A percentile compares a stretch with the other conserved stretches of the same genome.
phyloP scores from a whole-genome alignment of 1,139 yeast genomes.

The Nakaseomyces sp. region DNA sequence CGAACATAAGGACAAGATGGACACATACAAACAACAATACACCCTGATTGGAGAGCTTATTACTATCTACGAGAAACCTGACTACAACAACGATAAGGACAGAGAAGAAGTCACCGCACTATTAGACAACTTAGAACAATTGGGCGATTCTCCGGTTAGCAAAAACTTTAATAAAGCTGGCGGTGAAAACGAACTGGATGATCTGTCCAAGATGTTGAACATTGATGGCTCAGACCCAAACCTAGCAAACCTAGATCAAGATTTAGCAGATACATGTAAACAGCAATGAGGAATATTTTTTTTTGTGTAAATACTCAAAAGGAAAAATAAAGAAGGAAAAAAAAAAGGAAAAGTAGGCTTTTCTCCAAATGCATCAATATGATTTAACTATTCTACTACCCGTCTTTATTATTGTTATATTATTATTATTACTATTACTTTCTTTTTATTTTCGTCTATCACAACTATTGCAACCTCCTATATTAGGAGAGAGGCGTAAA shows the following conservation, averaged over 20 bases:
- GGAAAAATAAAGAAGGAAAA: too few species aligned
- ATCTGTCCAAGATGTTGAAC: constrained; percentile 21
- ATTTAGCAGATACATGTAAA: constrained; percentile 35
- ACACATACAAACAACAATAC: constrained; percentile 47
- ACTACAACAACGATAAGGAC: constrained; percentile 46
- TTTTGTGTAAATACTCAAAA: constrained; percentile 5
- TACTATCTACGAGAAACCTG: constrained; percentile 47
- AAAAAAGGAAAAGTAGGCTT: too few species aligned
- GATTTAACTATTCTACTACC: too few species aligned
- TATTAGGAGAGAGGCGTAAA: too few species aligned
- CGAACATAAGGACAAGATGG: constrained; percentile 41
- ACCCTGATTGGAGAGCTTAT: constrained; percentile 47
- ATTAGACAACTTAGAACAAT: constrained; percentile 63
- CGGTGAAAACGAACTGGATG: constrained; percentile 30
- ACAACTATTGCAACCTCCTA: too few species aligned
- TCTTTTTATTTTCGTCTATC: too few species aligned
- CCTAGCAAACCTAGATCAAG: constrained; percentile 33
- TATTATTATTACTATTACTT: too few species aligned
- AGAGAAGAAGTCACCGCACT: constrained; percentile 47
- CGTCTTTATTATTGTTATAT: too few species aligned
- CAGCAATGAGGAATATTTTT: constrained; percentile 18
- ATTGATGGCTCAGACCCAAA: constrained; percentile 37
- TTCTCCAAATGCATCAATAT: too few species aligned
- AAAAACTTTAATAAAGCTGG: constrained; percentile 34
- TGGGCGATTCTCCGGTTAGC: constrained; percentile 76